Evolutionary conservation across 139 green algal genomes (phyloP).

Genomic region (Spirogloea muscicola): DNA sequence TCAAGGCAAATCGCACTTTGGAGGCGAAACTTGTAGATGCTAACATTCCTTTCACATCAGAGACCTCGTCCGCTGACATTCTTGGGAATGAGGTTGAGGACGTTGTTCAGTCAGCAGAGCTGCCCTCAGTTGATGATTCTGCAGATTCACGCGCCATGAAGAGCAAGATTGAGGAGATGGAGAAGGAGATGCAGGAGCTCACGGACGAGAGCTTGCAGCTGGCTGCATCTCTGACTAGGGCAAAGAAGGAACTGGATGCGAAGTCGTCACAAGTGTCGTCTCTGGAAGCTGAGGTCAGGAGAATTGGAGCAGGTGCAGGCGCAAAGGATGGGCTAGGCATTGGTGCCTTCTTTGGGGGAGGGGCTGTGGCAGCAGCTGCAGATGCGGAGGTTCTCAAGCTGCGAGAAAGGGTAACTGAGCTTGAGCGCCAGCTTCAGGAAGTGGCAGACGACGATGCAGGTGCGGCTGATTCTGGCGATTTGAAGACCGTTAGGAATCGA

Average conservation of each 20-base stretch:
- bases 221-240: constrained; percentile 2
- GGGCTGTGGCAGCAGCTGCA: not conserved
- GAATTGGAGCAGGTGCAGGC: constrained; percentile 5
- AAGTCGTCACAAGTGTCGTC: constrained; percentile 8
- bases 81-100: no score
- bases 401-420: constrained; percentile 8
- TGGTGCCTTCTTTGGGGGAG: not conserved
- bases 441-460: not conserved
- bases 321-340: no score
- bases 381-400: constrained; percentile 3
- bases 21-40: constrained; percentile 22
- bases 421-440: constrained; percentile 16
- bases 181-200: constrained; percentile 35
- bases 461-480: constrained; percentile 3
- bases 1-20: constrained; percentile 3
- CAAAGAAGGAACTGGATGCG: constrained; percentile 24
- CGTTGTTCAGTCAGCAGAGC: no score
- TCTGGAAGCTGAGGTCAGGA: constrained; percentile 13
- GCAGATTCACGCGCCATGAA: no score
- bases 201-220: constrained; percentile 27
- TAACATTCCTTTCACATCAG: no score
- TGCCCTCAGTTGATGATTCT: no score
- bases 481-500: constrained; percentile 14
- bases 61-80: no score
- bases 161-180: constrained; percentile 29